These are phyloP conservation scores for Cetradonia linearis DNA, from an alignment of 495 filamentous ascomycete genomes.

Conservation along the genomic window DNA sequence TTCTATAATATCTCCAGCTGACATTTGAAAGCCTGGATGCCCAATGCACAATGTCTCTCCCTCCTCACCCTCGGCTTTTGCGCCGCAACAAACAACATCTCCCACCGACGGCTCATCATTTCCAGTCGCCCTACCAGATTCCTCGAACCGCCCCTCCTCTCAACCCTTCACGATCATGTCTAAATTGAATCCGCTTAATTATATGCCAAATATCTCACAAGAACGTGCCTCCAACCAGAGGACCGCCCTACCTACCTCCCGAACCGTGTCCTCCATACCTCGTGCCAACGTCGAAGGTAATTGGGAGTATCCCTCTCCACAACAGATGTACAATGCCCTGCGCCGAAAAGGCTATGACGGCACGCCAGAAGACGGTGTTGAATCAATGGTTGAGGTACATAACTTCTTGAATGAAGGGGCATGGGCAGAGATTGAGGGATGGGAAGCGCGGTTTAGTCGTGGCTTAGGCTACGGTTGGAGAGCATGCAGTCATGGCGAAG, in stretches of 20 bases:
- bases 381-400: conserved; percentile 93
- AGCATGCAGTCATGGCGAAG: conserved; percentile 63
- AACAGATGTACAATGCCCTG: conserved; percentile 99
- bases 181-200: conserved; percentile 85
- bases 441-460: conserved; percentile 74
- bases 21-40: conserved; percentile 57
- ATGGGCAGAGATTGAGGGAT: conserved; percentile 84
- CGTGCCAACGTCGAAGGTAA: conserved; percentile 60
- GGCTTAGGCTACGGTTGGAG: conserved; percentile 65
- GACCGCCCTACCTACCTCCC: conserved; percentile 58
- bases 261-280: conserved; percentile 79
- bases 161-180: conserved; percentile 45
- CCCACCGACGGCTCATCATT: conserved; percentile 40
- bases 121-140: conserved; percentile 40
- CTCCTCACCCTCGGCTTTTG: conserved; percentile 34
- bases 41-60: conserved; percentile 71
- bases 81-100: conserved; percentile 28
- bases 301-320: conserved; percentile 97
- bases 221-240: conserved; percentile 62
- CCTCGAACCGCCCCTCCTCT: conserved; percentile 28
- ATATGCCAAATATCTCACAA: conserved; percentile 89
- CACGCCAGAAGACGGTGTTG: conserved; percentile 85
- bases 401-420: conserved; percentile 98
- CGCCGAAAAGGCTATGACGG: conserved; percentile 91
- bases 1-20: background rate